phyloP scores from a whole-genome alignment of 129 eudicot genomes.

The Arctium minus region DNA sequence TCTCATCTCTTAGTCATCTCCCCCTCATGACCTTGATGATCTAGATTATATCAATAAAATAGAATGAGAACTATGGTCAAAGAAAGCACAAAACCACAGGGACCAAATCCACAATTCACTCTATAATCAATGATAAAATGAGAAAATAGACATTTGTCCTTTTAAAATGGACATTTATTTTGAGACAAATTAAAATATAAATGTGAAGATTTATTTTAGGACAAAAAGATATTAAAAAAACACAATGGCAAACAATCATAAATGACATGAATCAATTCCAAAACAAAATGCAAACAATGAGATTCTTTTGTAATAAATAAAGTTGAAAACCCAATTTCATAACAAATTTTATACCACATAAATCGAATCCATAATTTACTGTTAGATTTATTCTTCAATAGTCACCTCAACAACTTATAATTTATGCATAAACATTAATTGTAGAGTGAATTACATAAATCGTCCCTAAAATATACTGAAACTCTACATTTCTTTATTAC shows the following conservation, averaged over 20 bases:
- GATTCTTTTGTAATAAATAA: background rate
- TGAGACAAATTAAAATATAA: no score
- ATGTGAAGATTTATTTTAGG: no score
- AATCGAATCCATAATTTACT: background rate
- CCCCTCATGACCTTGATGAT: no score
- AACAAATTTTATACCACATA: background rate
- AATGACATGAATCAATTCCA: background rate
- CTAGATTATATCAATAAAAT: no score
- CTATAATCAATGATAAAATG: no score
- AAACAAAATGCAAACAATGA: background rate
- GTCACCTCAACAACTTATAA: background rate
- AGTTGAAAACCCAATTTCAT: background rate
- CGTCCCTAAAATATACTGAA: background rate
- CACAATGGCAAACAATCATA: background rate
- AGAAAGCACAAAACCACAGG: no score
- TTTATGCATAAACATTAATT: background rate
- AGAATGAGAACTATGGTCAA: no score
- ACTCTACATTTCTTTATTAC: background rate
- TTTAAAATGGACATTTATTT: no score
- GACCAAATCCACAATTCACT: no score
- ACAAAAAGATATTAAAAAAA: background rate
- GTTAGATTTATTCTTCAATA: background rate
- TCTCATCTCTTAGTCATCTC: no score
- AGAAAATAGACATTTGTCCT: no score
- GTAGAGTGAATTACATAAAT: background rate